phyloP scores from a whole-genome alignment of 2,329 filamentous ascomycete species.

The Ramularia endophylla region DNA sequence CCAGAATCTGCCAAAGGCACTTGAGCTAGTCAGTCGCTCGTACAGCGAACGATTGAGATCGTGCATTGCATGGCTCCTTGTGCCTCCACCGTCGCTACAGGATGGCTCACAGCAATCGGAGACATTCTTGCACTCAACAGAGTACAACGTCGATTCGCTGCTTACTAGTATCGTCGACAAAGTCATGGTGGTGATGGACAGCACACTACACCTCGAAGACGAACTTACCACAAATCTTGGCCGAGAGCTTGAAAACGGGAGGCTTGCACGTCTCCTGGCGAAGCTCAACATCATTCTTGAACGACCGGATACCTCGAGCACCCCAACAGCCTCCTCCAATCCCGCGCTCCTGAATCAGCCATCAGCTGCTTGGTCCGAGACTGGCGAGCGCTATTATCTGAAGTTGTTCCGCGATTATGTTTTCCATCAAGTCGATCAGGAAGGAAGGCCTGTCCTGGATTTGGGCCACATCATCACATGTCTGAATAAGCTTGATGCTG shows the following conservation, averaged over 20 bases:
- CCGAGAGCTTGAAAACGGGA: conserved; percentile 83
- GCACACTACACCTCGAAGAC: conserved; percentile 72
- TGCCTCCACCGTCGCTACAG: conserved; percentile 42
- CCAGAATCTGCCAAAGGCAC: conserved; percentile 58
- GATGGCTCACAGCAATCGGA: background rate
- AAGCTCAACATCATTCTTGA: conserved; percentile 90
- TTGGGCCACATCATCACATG: conserved; percentile 81
- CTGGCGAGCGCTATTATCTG: conserved; percentile 83
- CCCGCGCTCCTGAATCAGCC: conserved; percentile 27
- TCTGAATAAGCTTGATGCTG: conserved; percentile 89
- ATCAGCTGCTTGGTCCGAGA: conserved; percentile 68
- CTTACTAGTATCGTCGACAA: conserved; percentile 72
- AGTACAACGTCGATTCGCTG: conserved; percentile 74
- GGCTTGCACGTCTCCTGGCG: conserved; percentile 69
- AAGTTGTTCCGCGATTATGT: conserved; percentile 97
- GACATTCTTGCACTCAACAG: conserved; percentile 17
- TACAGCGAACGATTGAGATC: conserved; percentile 77
- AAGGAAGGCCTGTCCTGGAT: conserved; percentile 77
- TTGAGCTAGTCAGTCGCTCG: conserved; percentile 69
- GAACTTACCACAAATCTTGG: conserved; percentile 64
- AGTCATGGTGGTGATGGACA: conserved; percentile 68
- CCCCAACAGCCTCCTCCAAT: conserved; percentile 26
- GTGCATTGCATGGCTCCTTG: conserved; percentile 75
- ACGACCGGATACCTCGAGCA: conserved; percentile 62
- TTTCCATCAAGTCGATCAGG: conserved; percentile 88